phyloP scores from a whole-genome alignment of 106 monocot genomes.

The Narthecium ossifragum region DNA sequence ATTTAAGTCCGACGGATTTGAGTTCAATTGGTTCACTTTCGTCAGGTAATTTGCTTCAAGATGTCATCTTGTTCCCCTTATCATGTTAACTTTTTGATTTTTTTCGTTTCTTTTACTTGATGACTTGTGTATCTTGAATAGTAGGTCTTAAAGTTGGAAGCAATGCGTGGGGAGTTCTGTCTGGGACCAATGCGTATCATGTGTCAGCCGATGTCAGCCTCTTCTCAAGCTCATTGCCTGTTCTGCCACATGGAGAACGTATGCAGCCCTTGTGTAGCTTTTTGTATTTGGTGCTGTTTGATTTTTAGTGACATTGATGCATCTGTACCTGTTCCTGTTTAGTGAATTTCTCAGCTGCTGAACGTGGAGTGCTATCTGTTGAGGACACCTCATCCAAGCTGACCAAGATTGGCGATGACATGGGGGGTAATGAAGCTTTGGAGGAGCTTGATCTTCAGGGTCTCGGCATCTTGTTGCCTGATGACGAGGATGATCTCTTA shows the following conservation, averaged over 20 bases:
- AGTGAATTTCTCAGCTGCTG: conserved; percentile 44
- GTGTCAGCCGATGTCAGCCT: conserved; percentile 58
- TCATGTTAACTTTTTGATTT: background rate
- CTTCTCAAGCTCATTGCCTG: conserved; percentile 85
- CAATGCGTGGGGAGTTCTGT: conserved; percentile 38
- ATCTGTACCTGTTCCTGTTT: background rate
- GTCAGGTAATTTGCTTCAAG: conserved; percentile 1
- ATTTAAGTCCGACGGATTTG: background rate
- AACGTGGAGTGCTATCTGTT: conserved; percentile 23
- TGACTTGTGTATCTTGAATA: conserved; percentile 8
- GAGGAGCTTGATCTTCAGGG: conserved; percentile 45
- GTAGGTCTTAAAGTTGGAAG: conserved; percentile 19
- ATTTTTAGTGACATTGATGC: background rate
- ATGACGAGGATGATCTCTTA: conserved; percentile 62
- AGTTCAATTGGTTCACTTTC: background rate
- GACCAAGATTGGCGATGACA: conserved; percentile 20
- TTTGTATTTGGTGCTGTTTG: background rate
- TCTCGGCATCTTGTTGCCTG: conserved; percentile 52
- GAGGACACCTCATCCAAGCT: conserved; percentile 36
- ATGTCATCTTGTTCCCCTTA: background rate
- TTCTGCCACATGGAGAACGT: conserved; percentile 75
- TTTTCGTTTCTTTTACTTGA: background rate
- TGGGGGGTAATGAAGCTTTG: conserved; percentile 24
- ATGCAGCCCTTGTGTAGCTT: background rate
- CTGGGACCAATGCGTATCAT: conserved; percentile 23